Evolutionary conservation across 371 early-diverging fungal genomes (phyloP), one percentile per base, ranked within the genome.

Genomic region (Mortierella sp.): DNA sequence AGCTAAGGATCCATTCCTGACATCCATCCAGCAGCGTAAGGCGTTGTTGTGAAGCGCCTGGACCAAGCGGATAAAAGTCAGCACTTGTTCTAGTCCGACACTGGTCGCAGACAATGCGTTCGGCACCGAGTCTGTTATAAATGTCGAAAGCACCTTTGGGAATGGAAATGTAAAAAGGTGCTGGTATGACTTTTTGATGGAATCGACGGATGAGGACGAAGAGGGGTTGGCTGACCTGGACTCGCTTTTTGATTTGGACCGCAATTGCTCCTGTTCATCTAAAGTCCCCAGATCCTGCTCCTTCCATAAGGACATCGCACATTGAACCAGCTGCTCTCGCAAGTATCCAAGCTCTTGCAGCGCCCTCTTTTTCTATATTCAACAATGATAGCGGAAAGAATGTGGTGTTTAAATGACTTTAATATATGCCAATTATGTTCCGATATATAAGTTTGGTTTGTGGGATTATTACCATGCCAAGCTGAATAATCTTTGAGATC

Each of bases 21-120:
- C 83, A 54, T 81, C 83, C 51, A 67, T 73, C 83, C 83, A 81
- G 68, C 83, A 81, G 4, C 83, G 76, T 39, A 81, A 47, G 1
- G 83, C 73, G 52, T 81, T 81, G 35, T 72, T 81, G 32, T 75
- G 72, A 22, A 81, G 66, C 10, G 76, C 72, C 12, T 66, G 62
- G 3, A 81, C 77, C 20, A 81, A 61, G 5, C 76, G 55, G 18
- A 66, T 43, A 39, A 81, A 72, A 0, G 83, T 73, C n/a, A 69
- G 54, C 26, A 58, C n/a, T 14, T 47, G 63, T 28, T 69, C 68
- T 6, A 59, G 43, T 20, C 49, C 47, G 9, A 9, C 8, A 26
- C n/a, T 26, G 0, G 62, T 30, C n/a, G 64, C 26, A 9, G 39
- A 47, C 1, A 45, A 28, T 8, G 37, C 40, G 22, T 26, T 11